phyloP scores from a whole-genome alignment of 2,329 filamentous ascomycete genomes.

The Hymenoscyphus fraxineus region DNA sequence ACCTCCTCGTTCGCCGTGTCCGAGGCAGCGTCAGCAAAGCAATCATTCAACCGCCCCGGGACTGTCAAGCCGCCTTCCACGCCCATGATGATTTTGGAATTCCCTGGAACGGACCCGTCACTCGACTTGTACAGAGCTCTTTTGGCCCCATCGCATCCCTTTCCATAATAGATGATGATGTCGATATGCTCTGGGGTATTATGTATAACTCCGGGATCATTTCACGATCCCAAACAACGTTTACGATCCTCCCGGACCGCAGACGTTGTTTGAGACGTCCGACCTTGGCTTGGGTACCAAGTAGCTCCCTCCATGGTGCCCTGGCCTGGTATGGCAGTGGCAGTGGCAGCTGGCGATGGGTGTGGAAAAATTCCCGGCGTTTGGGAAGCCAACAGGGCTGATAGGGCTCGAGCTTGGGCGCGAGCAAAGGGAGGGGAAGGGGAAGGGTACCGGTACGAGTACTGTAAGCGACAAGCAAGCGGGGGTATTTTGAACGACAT shows the following conservation, averaged over 20 bases:
- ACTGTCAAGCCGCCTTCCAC: neutral
- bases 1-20: neutral
- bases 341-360: neutral
- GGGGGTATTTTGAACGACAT: neutral
- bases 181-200: neutral
- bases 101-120: conserved; percentile 1
- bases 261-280: neutral
- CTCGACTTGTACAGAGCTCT: neutral
- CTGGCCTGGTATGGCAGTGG: neutral
- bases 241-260: neutral
- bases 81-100: neutral
- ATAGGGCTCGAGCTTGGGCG: neutral
- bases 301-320: neutral
- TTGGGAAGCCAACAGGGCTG: neutral
- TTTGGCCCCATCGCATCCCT: neutral
- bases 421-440: neutral
- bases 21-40: conserved; percentile 1
- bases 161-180: neutral
- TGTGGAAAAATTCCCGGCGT: neutral
- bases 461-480: neutral
- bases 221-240: neutral
- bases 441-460: neutral
- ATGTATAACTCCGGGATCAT: neutral
- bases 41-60: neutral
- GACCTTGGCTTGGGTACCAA: neutral